Evolutionary conservation across 768 basidiomycete genomes (phyloP).

Genomic region (Collybia sordida): DNA sequence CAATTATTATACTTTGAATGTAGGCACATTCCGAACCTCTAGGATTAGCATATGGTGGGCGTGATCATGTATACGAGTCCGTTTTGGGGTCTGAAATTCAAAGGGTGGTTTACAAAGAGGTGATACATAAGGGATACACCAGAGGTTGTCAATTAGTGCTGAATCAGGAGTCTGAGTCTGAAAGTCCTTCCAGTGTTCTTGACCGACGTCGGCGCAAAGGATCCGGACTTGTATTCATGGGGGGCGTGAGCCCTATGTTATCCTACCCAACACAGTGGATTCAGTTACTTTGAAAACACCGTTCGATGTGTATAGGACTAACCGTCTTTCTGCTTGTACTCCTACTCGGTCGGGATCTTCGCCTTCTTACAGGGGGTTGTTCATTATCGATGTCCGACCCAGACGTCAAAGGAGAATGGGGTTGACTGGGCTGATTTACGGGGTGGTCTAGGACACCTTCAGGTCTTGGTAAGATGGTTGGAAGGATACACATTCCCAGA

Average conservation of each 20-base stretch:
- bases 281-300: constrained; percentile 15
- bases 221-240: constrained; percentile 24
- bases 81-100: too few species aligned
- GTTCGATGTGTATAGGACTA: not conserved
- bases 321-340: constrained; percentile 20
- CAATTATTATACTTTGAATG: not conserved
- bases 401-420: constrained; percentile 8
- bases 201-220: constrained; percentile 48
- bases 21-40: too few species aligned
- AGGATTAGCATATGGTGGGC: too few species aligned
- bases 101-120: not conserved
- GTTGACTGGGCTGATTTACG: not conserved
- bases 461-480: constrained; percentile 30
- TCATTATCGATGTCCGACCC: constrained; percentile 18
- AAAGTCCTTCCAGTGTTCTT: constrained; percentile 29
- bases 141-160: not conserved
- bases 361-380: constrained; percentile 13
- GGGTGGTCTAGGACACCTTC: constrained; percentile 9
- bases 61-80: not conserved
- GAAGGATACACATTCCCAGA: constrained; percentile 52
- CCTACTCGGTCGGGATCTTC: constrained; percentile 23
- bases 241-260: constrained; percentile 32
- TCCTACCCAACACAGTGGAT: too few species aligned
- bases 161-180: constrained; percentile 28
- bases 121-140: not conserved